These are phyloP conservation scores for Monilinia aucupariae DNA, from an alignment of 2,329 filamentous ascomycete genomes.

Conservation along the genomic window DNA sequence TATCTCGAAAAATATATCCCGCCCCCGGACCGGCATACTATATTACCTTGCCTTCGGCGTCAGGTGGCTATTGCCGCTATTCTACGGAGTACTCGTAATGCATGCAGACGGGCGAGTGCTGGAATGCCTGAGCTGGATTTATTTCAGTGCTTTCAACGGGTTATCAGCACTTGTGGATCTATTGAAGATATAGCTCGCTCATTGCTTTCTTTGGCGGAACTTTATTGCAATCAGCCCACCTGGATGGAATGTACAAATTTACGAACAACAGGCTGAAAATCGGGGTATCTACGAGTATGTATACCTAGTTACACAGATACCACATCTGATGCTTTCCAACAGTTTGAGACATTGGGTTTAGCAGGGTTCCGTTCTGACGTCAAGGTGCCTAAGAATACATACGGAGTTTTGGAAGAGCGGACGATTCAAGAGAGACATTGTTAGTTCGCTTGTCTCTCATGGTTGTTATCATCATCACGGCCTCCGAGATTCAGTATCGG, in stretches of 20 bases:
- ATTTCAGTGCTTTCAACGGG: not conserved
- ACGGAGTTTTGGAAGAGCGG: not conserved
- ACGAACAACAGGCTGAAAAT: constrained; percentile 6
- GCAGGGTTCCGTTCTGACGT: not conserved
- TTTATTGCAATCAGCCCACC: not conserved
- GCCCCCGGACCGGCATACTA: not conserved
- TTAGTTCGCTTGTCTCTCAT: not conserved
- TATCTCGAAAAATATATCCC: not conserved
- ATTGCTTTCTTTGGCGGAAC: not conserved
- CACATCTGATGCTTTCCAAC: not conserved
- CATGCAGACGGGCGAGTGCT: constrained; percentile 9
- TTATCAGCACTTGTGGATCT: not conserved
- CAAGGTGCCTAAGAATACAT: not conserved
- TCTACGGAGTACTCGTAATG: no score
- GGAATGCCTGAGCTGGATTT: not conserved
- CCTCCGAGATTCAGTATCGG: not conserved
- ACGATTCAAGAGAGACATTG: constrained; percentile 2
- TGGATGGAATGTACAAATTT: not conserved
- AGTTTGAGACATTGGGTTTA: constrained; percentile 1
- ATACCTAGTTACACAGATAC: not conserved
- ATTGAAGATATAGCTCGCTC: not conserved
- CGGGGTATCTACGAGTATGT: not conserved
- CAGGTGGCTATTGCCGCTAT: no score
- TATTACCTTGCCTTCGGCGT: no score
- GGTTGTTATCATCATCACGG: not conserved